Conservation (phyloP, 2,329 filamentous ascomycete genomes). For the Macrophomina phaseolina region DNA sequence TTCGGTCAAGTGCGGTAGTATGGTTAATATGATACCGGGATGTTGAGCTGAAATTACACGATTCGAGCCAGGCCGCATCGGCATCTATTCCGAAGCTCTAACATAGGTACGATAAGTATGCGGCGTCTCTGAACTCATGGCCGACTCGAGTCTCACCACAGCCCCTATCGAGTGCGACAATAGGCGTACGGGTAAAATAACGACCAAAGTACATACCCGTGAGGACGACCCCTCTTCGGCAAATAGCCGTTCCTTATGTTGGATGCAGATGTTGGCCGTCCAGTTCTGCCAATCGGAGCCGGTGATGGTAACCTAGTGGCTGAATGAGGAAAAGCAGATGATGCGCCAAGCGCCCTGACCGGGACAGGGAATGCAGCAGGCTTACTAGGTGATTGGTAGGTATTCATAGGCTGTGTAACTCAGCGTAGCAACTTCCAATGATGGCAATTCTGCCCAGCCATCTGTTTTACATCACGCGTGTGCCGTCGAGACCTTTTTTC, state of each 20-base stretch:
- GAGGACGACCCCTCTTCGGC: neutral
- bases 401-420: neutral
- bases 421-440: neutral
- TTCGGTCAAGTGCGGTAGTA: too few species aligned
- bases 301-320: neutral
- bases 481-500: conserved; percentile 2
- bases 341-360: neutral
- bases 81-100: too few species aligned
- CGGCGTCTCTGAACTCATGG: too few species aligned
- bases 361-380: neutral
- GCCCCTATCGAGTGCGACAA: neutral
- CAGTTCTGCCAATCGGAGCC: neutral
- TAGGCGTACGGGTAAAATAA: neutral
- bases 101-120: too few species aligned
- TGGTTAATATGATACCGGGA: too few species aligned
- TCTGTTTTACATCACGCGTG: neutral
- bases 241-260: neutral
- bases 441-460: neutral
- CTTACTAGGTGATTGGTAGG: neutral
- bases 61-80: too few species aligned
- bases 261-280: neutral
- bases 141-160: too few species aligned
- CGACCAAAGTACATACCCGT: neutral
- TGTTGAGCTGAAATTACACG: too few species aligned
- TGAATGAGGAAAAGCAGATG: neutral